Conservation (phyloP, 371 early-diverging fungal genomes). For the Mortierella sp. region DNA sequence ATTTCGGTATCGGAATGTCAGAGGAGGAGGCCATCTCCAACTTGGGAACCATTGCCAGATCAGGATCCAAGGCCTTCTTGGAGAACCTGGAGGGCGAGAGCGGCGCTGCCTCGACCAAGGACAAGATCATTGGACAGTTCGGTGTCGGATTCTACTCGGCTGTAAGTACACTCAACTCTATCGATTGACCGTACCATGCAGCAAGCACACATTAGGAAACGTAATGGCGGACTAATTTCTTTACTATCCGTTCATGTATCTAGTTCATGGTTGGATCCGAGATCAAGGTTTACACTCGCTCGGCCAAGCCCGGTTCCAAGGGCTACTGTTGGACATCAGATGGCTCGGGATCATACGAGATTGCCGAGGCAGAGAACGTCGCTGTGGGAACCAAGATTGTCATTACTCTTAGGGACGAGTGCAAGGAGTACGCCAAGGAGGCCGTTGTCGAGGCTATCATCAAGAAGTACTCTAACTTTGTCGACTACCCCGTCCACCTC, state of each 20-base stretch:
- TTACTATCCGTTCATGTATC: neutral
- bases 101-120: slow-evolving; percentile 66
- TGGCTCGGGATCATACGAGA: slow-evolving; percentile 82
- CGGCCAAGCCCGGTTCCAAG: slow-evolving; percentile 77
- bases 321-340: slow-evolving; percentile 90
- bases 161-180: slow-evolving; percentile 52
- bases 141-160: slow-evolving; percentile 95
- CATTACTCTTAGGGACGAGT: slow-evolving; percentile 93
- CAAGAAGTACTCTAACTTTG: slow-evolving; percentile 97
- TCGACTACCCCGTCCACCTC: slow-evolving; percentile 94
- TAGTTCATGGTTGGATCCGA: slow-evolving; percentile 90
- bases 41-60: slow-evolving; percentile 98
- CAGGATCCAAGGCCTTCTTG: slow-evolving; percentile 92
- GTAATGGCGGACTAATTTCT: slow-evolving; percentile 55
- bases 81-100: slow-evolving; percentile 80
- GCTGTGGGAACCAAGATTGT: slow-evolving; percentile 94
- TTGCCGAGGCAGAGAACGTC: slow-evolving; percentile 83
- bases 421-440: slow-evolving; percentile 86
- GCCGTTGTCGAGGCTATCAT: slow-evolving; percentile 83
- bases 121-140: slow-evolving; percentile 98
- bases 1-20: slow-evolving; percentile 99
- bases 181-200: neutral
- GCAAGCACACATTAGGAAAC: too few species aligned
- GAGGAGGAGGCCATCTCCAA: slow-evolving; percentile 91
- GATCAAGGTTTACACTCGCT: slow-evolving; percentile 86